Evolutionary conservation across 805 yeast species (phyloP).

Genomic region (Yarrowia keelungensis): DNA sequence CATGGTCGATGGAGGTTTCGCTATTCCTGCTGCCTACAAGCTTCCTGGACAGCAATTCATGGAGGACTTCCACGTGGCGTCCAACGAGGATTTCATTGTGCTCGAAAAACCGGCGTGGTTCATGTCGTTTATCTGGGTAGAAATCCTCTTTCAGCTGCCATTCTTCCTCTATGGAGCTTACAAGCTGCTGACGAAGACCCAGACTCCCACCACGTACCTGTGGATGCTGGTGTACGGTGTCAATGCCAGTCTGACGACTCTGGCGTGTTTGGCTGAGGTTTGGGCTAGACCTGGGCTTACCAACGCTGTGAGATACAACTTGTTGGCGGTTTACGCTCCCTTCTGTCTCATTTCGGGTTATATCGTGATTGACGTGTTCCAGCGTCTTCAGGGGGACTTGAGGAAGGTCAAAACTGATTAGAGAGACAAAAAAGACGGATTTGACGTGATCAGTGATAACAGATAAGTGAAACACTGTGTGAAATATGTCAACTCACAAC

Average conservation of each 20-base stretch:
- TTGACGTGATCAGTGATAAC: no score
- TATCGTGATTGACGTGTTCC: constrained; percentile 58
- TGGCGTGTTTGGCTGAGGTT: constrained; percentile 61
- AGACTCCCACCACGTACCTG: constrained; percentile 48
- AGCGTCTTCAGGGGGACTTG: constrained; percentile 42
- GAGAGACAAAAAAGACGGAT: no score
- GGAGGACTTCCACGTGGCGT: constrained; percentile 63
- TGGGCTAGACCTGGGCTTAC: constrained; percentile 51
- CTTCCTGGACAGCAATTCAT: constrained; percentile 58
- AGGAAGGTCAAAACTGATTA: constrained; percentile 4
- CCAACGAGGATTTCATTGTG: constrained; percentile 76
- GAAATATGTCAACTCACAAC: no score
- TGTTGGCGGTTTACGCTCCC: constrained; percentile 69
- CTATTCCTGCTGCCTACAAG: constrained; percentile 62
- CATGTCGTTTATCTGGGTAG: constrained; percentile 70
- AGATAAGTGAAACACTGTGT: no score
- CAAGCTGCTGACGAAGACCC: constrained; percentile 44
- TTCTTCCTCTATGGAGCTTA: constrained; percentile 67
- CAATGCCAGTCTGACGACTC: constrained; percentile 82
- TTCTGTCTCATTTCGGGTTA: constrained; percentile 69
- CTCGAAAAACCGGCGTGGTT: constrained; percentile 74
- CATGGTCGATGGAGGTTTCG: constrained; percentile 74
- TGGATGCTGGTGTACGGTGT: constrained; percentile 72
- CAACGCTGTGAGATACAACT: constrained; percentile 46
- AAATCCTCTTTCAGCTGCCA: constrained; percentile 79